Percentiles rank a stretch among this genome's conserved stretches.
Evolutionary conservation across 805 yeast species (phyloP).

Genomic region (Wickerhamiella sergipiensis): DNA sequence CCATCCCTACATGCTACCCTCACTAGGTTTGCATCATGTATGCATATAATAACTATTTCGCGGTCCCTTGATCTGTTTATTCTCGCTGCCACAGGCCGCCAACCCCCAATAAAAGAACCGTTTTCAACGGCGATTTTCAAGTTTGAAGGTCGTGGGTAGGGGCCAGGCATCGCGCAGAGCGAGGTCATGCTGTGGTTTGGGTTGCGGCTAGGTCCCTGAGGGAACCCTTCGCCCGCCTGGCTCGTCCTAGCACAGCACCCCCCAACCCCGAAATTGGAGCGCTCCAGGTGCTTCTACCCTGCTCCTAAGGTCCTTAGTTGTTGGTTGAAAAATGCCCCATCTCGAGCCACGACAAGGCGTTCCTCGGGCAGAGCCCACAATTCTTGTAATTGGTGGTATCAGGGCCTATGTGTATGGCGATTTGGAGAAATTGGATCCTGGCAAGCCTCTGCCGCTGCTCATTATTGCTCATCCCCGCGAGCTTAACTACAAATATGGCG

Average conservation of each 20-base stretch:
- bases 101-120: not conserved
- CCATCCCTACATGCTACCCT: not conserved
- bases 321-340: too few relatives aligned
- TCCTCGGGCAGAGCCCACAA: slow-evolving; percentile 1
- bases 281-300: too few relatives aligned
- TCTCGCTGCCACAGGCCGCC: not conserved
- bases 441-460: slow-evolving; percentile 23
- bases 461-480: slow-evolving; percentile 37
- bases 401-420: slow-evolving; percentile 26
- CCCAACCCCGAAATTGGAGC: too few relatives aligned
- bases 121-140: not conserved
- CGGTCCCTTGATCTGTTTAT: not conserved
- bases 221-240: too few relatives aligned
- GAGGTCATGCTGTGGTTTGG: not conserved
- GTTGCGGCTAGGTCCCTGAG: not conserved
- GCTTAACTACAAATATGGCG: slow-evolving; percentile 28
- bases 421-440: slow-evolving; percentile 16
- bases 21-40: not conserved
- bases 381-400: slow-evolving; percentile 32
- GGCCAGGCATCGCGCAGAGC: not conserved
- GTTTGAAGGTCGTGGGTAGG: not conserved
- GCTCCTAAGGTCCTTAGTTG: too few relatives aligned
- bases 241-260: too few relatives aligned
- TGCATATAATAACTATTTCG: not conserved
- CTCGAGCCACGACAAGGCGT: not conserved